Evolutionary conservation across 345 rosid genomes (phyloP).

Genomic region (Rhodamnia rubescens): DNA sequence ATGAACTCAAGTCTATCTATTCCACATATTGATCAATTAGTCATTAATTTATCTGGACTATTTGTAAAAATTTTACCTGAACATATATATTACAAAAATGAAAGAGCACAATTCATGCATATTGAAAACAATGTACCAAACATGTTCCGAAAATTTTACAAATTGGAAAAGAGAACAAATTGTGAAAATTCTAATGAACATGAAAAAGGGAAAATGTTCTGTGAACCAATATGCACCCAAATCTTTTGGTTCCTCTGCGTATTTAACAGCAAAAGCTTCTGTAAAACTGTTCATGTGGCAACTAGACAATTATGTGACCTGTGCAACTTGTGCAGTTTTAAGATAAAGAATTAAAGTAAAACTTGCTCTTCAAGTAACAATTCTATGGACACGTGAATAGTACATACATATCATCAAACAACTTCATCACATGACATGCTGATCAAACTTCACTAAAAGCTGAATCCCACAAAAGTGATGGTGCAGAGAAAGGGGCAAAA

Average conservation of each 20-base stretch:
- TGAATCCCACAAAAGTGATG: not conserved
- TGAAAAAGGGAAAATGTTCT: not conserved
- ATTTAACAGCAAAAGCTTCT: not conserved
- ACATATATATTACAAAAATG: not conserved
- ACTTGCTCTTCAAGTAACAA: not conserved
- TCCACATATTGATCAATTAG: not conserved
- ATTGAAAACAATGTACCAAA: not conserved
- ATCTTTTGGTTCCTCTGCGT: not conserved
- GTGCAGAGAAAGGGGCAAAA: not conserved
- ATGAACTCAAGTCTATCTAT: not conserved
- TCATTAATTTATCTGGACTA: not conserved
- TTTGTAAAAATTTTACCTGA: not conserved
- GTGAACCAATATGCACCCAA: not conserved
- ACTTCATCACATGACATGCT: not conserved
- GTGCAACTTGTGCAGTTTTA: not conserved
- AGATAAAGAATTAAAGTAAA: not conserved
- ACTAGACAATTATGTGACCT: not conserved
- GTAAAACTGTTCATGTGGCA: not conserved
- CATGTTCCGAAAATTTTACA: not conserved
- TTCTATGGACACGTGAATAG: not conserved
- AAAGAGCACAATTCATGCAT: not conserved
- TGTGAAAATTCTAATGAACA: not conserved
- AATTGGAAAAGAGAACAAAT: not conserved
- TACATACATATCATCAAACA: not conserved
- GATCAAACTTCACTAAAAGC: not conserved